Evolutionary conservation across 2,329 filamentous ascomycete genomes (phyloP).

Genomic region (Fusarium heterosporum): DNA sequence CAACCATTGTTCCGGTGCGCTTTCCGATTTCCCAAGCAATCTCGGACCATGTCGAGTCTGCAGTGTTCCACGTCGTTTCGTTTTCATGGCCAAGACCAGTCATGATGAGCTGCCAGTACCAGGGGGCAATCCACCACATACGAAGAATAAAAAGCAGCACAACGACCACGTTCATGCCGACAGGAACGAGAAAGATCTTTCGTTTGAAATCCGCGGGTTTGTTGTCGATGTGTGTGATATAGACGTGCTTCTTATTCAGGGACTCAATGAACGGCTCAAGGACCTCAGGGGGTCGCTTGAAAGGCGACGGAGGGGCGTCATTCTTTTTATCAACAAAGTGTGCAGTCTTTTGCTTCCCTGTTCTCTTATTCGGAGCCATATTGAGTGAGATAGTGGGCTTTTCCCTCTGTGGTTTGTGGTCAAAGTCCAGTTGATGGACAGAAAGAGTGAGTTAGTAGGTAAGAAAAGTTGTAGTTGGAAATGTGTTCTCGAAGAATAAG

Average conservation of each 20-base stretch:
- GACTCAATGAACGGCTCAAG: constrained; percentile 74
- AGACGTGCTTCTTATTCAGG: constrained; percentile 77
- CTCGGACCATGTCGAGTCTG: constrained; percentile 66
- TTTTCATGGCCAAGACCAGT: constrained; percentile 75
- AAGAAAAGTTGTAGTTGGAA: constrained; percentile 25
- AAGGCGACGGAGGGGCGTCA: constrained; percentile 69
- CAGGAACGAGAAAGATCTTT: constrained; percentile 84
- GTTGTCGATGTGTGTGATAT: constrained; percentile 85
- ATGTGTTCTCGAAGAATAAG: constrained; percentile 39
- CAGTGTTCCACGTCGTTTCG: constrained; percentile 72
- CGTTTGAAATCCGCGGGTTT: constrained; percentile 78
- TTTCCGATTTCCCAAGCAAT: constrained; percentile 67
- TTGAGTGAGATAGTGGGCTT: not conserved
- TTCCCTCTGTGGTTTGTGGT: not conserved
- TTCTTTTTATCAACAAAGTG: constrained; percentile 45
- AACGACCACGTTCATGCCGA: constrained; percentile 79
- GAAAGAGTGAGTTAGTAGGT: constrained; percentile 11
- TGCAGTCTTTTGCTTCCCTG: constrained; percentile 49
- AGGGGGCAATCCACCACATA: constrained; percentile 74
- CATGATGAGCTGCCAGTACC: constrained; percentile 76
- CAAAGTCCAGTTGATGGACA: constrained; percentile 14
- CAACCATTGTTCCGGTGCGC: constrained; percentile 73
- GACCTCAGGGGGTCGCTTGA: constrained; percentile 71
- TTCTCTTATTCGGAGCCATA: constrained; percentile 53
- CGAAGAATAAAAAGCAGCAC: constrained; percentile 74